Base-by-base conservation (phyloP, 1,284 basidiomycete species). In the Inonotus hispidus region DNA sequence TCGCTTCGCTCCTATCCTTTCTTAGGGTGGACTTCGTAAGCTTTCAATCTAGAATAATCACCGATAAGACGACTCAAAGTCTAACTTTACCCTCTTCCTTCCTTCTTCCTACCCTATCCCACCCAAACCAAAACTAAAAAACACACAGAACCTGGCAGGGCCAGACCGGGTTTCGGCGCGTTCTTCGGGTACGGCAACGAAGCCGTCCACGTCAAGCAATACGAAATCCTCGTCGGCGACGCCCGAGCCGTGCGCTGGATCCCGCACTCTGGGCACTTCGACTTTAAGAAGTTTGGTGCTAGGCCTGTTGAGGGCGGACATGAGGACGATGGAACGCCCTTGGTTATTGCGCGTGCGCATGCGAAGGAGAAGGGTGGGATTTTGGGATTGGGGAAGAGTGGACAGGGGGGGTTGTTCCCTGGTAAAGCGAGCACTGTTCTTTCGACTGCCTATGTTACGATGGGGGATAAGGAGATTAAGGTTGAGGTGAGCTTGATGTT, bases 271-370 rank as follows among this genome's bases (percentile, higher is more conserved):
- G 84, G 83, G 27, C 69, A 68, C 2, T 66, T 88, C 61, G 74
- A 82, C 61, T 59, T 82, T 47, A 46, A 56, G 35, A 49, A 67
- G 1, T 63, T 68, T 43, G 74, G 78, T 45, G 73, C 73, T 37
- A 72, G 67, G 6, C 84, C 85, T 1, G 83, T 90, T 43, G 85
- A 89, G 64, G 88, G 84, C 56, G 88, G 88, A 1, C 75, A 72
- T 43, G 88, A 90, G 68, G 75, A 76, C 27, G 76, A 86, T 60
- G 85, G 85, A n/a, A 75, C 77, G 2, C 77, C 76, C 3, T 74
- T 89, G 14, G 89, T 79, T 70, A 75, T 90, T 63, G 83, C 80
- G 4, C 79, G 82, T 66, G 87, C 82, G 1, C 74, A 63, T 25
- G 61, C 57, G 23, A 62, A 62, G 53, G 61, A 59, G 52, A 53